Evolutionary conservation across 1,284 basidiomycete genomes (phyloP).

Genomic region (Mycena citricolor): DNA sequence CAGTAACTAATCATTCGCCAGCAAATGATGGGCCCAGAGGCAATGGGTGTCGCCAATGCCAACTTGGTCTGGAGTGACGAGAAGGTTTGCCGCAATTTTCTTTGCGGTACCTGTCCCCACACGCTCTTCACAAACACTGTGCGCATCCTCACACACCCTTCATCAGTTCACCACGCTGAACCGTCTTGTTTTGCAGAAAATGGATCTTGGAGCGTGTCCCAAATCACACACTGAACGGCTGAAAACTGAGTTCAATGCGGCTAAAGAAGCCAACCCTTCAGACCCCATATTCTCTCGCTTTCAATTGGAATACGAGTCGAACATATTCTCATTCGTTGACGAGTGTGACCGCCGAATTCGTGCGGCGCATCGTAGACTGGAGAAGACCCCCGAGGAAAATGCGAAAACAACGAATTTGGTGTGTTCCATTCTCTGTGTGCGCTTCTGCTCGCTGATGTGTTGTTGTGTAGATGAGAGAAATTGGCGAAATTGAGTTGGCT

Average conservation of each 20-base stretch:
- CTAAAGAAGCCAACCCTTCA: conserved; percentile 69
- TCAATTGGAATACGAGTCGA: conserved; percentile 93
- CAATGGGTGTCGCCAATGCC: conserved; percentile 91
- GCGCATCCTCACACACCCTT: conserved; percentile 35
- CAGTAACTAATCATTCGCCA: conserved; percentile 33
- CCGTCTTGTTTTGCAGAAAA: conserved; percentile 72
- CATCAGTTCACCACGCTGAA: neutral
- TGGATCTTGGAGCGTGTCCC: conserved; percentile 98
- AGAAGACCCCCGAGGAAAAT: conserved; percentile 99
- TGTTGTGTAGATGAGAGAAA: conserved; percentile 86
- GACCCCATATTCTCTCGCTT: conserved; percentile 83
- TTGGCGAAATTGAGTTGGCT: conserved; percentile 97
- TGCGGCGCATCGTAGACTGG: conserved; percentile 89
- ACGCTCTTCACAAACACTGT: conserved; percentile 98
- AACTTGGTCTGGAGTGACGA: conserved; percentile 95
- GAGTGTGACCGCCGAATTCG: conserved; percentile 97
- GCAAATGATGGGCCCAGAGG: conserved; percentile 99
- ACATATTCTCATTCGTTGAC: conserved; percentile 94
- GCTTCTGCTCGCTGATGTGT: conserved; percentile 8
- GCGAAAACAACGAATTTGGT: conserved; percentile 96
- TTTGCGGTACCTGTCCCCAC: conserved; percentile 98
- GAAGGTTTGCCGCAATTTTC: conserved; percentile 98
- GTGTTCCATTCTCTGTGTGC: conserved; percentile 25
- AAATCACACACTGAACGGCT: conserved; percentile 95
- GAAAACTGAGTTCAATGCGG: conserved; percentile 87